Conservation (phyloP, 2,329 filamentous ascomycete genomes). For the Phialocephala sp. region DNA sequence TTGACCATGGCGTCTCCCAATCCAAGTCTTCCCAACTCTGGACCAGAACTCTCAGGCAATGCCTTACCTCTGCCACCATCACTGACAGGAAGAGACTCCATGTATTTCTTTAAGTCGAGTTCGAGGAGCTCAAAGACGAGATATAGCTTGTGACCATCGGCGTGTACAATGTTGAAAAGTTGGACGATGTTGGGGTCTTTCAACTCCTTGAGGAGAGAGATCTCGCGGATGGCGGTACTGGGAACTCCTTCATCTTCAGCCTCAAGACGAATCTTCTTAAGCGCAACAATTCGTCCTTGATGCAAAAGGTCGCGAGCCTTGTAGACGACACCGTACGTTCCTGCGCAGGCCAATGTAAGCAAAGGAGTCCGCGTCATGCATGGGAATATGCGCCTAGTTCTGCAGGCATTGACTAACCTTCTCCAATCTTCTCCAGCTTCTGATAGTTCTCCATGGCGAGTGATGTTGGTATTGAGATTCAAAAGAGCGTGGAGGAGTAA, state of each 20-base stretch:
- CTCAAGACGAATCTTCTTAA: constrained; percentile 95
- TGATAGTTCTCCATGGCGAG: constrained; percentile 88
- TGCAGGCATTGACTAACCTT: constrained; percentile 66
- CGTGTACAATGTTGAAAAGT: constrained; percentile 90
- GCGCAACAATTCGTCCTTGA: constrained; percentile 82
- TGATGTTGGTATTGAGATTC: constrained; percentile 25
- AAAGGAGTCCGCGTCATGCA: constrained; percentile 15
- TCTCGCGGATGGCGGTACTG: constrained; percentile 91
- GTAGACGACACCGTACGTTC: constrained; percentile 95
- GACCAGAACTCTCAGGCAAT: constrained; percentile 75
- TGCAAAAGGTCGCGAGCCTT: constrained; percentile 87
- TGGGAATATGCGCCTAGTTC: neutral
- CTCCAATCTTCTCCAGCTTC: constrained; percentile 95
- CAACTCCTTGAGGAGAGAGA: constrained; percentile 94
- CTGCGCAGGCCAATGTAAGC: constrained; percentile 52
- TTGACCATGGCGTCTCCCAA: constrained; percentile 83
- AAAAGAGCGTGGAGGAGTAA: constrained; percentile 41
- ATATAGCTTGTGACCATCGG: constrained; percentile 93
- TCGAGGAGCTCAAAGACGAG: constrained; percentile 93
- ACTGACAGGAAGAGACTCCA: constrained; percentile 85
- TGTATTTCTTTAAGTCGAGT: constrained; percentile 92
- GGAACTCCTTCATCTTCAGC: constrained; percentile 94
- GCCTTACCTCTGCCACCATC: constrained; percentile 87
- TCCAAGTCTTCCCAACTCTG: constrained; percentile 69
- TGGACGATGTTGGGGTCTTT: constrained; percentile 88